A percentile compares a stretch with the other conserved stretches of the same genome.
phyloP scores from a whole-genome alignment of 352 stramenopile species.

The Pilasporangium apinafurcum region DNA sequence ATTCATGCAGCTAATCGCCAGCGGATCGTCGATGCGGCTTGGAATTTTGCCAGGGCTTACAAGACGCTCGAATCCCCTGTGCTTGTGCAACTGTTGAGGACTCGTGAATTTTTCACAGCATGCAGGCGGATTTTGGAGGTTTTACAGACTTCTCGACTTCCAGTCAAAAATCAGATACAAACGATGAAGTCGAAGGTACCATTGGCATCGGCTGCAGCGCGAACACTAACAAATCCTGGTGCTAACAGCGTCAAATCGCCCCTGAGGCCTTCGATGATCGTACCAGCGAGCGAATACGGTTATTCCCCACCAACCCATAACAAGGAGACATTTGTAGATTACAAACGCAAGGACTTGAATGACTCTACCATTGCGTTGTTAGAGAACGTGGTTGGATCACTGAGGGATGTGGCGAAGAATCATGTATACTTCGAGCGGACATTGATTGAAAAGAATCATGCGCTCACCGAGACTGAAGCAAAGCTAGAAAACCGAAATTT shows the following conservation, averaged over 20 bases:
- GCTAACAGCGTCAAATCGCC: no score
- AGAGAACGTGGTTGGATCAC: slow-evolving; percentile 30
- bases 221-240: neutral
- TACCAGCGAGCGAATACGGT: no score
- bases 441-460: slow-evolving; percentile 16
- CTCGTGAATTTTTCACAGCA: slow-evolving; percentile 24
- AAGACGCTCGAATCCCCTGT: slow-evolving; percentile 26
- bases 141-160: slow-evolving; percentile 21
- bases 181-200: neutral
- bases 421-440: slow-evolving; percentile 17
- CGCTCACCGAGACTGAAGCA: slow-evolving; percentile 7
- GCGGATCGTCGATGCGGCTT: slow-evolving; percentile 33
- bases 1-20: slow-evolving; percentile 21
- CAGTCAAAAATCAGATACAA: neutral
- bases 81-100: slow-evolving; percentile 26
- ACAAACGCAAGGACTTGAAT: slow-evolving; percentile 12
- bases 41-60: slow-evolving; percentile 28
- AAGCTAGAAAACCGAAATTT: slow-evolving; percentile 16
- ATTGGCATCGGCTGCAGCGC: neutral
- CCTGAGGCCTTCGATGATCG: no score
- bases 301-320: no score
- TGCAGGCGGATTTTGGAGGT: slow-evolving; percentile 31
- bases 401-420: slow-evolving; percentile 29
- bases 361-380: slow-evolving; percentile 29
- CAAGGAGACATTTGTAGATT: no score